Percentiles rank a stretch among this genome's conserved stretches.
These are phyloP conservation scores for Crassisporium funariophilum DNA, from an alignment of 768 basidiomycete genomes.

Conservation along the genomic window DNA sequence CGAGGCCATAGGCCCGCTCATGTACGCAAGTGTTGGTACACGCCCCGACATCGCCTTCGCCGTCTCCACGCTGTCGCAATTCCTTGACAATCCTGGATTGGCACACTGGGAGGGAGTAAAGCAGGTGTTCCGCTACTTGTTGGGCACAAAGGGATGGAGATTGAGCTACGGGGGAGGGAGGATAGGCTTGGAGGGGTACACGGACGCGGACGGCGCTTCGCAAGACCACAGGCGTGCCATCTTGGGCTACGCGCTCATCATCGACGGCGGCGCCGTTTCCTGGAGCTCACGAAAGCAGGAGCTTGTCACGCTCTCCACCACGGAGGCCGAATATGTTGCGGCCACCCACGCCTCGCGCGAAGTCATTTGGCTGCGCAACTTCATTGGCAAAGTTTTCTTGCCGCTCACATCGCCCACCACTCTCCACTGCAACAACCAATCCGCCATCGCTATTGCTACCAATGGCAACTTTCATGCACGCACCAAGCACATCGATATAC, in stretches of 20 bases:
- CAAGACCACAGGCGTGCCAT: conserved; percentile 11
- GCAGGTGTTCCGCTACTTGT: not conserved
- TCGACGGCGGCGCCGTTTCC: conserved; percentile 19
- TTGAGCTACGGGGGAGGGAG: conserved; percentile 13
- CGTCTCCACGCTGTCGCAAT: not conserved
- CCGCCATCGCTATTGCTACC: too few species aligned
- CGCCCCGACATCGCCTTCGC: not conserved
- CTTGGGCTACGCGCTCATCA: conserved; percentile 6
- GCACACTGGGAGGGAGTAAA: not conserved
- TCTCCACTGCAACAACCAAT: conserved; percentile 2
- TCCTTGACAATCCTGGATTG: not conserved
- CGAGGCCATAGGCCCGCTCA: conserved; percentile 17
- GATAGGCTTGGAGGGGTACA: conserved; percentile 25
- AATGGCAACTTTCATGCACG: too few species aligned
- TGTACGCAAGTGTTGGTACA: not conserved
- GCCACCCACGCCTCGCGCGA: conserved; percentile 12
- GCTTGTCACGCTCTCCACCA: conserved; percentile 18
- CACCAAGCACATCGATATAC: too few species aligned
- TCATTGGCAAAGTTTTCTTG: too few species aligned
- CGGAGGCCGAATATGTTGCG: not conserved
- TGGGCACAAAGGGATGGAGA: conserved; percentile 10
- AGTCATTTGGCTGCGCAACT: conserved; percentile 6
- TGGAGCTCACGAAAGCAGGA: conserved; percentile 33
- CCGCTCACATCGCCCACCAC: too few species aligned
- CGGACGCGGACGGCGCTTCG: conserved; percentile 30